Percentiles rank a stretch among this genome's conserved stretches.
Evolutionary conservation across 371 early-diverging fungal genomes (phyloP).

Genomic region (Batkoa obscura): DNA sequence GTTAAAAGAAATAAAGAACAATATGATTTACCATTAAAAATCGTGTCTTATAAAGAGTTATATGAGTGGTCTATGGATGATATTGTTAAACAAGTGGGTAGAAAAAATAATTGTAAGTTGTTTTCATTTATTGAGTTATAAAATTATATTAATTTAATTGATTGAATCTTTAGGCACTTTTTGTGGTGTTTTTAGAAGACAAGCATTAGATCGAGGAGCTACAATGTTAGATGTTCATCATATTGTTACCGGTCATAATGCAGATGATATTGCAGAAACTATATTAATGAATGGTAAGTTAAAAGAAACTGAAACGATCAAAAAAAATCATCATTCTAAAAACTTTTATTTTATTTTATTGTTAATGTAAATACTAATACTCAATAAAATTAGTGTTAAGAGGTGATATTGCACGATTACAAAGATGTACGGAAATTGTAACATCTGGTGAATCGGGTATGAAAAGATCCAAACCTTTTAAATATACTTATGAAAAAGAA

Average conservation of each 20-base stretch:
- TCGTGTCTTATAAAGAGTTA: conserved; percentile 87
- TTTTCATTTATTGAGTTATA: too few relatives aligned
- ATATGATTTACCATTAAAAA: conserved; percentile 80
- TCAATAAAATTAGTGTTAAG: conserved; percentile 52
- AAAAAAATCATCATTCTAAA: too few relatives aligned
- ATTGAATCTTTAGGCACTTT: conserved; percentile 46
- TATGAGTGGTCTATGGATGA: conserved; percentile 99
- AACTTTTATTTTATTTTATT: too few relatives aligned
- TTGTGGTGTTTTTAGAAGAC: conserved; percentile 98
- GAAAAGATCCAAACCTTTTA: conserved; percentile 95
- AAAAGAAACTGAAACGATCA: too few relatives aligned
- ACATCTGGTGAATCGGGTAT: conserved; percentile 56
- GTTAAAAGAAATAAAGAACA: conserved; percentile 93
- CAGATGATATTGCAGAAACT: conserved; percentile 99
- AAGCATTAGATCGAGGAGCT: conserved; percentile 96
- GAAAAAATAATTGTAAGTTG: conserved; percentile 83
- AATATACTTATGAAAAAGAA: conserved; percentile 98
- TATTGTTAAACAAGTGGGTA: conserved; percentile 87
- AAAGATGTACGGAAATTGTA: conserved; percentile 84
- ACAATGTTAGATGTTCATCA: conserved; percentile 78
- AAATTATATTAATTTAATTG: not conserved
- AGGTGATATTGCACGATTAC: conserved; percentile 90
- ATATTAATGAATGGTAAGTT: conserved; percentile 93
- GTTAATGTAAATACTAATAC: not conserved
- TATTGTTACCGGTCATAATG: conserved; percentile 99